Evolutionary conservation across 140 eudicot species (phyloP), one percentile per base, ranked within the genome.

Genomic region (Flaveria floridana): DNA sequence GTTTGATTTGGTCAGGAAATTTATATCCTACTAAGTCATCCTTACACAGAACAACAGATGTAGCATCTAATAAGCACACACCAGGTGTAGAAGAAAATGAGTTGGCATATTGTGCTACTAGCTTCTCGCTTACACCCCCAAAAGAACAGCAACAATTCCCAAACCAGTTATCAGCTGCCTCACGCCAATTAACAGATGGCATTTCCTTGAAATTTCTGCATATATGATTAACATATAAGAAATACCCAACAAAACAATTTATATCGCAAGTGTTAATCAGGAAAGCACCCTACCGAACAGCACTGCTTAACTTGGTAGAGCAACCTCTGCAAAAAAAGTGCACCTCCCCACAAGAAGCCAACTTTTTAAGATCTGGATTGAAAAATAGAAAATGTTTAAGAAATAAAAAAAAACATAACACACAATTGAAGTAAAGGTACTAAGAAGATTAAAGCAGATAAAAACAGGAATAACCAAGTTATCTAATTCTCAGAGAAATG

Each of bases 91-190:
- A 87, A 64, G 86, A 41, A 67, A 85, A 87, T 61, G 87, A 85
- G 71, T 88, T 84, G 65, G 87, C 97, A 79, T 80, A 94, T 42
- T 55, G 78, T 12, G 82, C 78, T 21, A 88, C 99, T 57, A 94
- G 73, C 80, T 88, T 86, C 80, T 94, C 97, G 39, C 96, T 87
- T 47, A 84, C 80, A n/a, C 96, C 89, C 48, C 96, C 99, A 72
- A 94, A 94, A 37, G 99, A 90, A 83, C 97, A 94, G 85, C 97
- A 94, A 71, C 97, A 94, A 68, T 85, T 70, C 73, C 97, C 99
- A 84, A 94, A 94, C 99, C 99, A 94, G 83, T 94, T 94, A 79
- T 94, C 99, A 67, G 99, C 97, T 70, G 80, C 90, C 64, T 94
- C 99, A 56, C 88, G 85, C 99, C 97, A 94, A 76, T 94, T 85